Conservation (phyloP, 1,284 basidiomycete species). For the Puccinia coronata region DNA sequence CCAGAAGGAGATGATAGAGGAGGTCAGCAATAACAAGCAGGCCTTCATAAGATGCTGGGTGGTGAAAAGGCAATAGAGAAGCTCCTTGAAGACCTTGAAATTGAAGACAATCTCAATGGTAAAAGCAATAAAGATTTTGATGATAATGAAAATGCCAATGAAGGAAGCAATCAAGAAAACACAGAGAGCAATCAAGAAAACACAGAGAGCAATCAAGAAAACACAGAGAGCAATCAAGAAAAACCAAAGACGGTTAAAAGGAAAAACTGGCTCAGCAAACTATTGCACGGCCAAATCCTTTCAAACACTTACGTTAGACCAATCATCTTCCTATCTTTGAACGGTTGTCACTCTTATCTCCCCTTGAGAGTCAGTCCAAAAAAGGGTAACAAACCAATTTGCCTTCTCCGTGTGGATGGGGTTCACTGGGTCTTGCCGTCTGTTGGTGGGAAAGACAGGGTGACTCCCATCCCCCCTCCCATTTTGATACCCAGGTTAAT, state of each 20-base stretch:
- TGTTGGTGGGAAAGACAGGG: background rate
- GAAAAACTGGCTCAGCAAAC: background rate
- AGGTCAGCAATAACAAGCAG: background rate
- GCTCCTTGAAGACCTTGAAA: background rate
- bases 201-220: too few relatives aligned
- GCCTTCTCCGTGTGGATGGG: background rate
- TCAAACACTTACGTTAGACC: too few relatives aligned
- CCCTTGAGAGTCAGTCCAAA: background rate
- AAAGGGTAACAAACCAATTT: background rate
- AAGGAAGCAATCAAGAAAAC: too few relatives aligned
- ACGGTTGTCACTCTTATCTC: background rate
- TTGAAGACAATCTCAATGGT: too few relatives aligned
- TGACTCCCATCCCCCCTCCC: background rate
- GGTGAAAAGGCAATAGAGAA: background rate
- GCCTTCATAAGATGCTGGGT: background rate
- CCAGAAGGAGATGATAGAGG: background rate
- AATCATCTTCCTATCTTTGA: background rate
- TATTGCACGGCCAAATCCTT: background rate
- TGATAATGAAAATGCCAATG: too few relatives aligned
- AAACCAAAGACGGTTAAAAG: too few relatives aligned
- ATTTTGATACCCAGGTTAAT: background rate
- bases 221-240: too few relatives aligned
- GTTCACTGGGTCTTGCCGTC: background rate
- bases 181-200: too few relatives aligned
- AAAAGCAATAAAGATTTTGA: too few relatives aligned